phyloP scores from a whole-genome alignment of 1,284 basidiomycete genomes.

The Apiotrichum siamense region DNA sequence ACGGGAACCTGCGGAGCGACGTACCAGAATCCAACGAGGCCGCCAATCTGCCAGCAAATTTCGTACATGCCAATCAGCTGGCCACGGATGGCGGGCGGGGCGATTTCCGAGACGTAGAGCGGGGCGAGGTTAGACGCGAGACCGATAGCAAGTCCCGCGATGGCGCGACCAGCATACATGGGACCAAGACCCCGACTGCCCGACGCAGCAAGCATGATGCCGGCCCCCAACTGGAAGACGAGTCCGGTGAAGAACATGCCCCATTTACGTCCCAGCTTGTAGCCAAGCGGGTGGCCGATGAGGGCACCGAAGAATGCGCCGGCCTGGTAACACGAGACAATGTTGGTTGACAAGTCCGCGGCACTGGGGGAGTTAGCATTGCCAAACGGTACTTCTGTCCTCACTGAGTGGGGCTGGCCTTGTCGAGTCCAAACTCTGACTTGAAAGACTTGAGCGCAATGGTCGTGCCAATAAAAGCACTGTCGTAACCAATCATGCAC shows the following conservation, averaged over 20 bases:
- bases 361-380: constrained; percentile 6
- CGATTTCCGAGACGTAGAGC: constrained; percentile 46
- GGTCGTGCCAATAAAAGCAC: constrained; percentile 32
- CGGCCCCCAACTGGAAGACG: constrained; percentile 40
- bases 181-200: constrained; percentile 22
- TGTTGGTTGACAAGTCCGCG: constrained; percentile 43
- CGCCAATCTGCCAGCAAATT: constrained; percentile 45
- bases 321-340: constrained; percentile 51
- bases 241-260: constrained; percentile 28
- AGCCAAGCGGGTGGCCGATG: constrained; percentile 18
- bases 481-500: constrained; percentile 50
- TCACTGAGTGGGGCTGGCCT: background rate
- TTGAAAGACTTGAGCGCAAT: constrained; percentile 31
- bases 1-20: constrained; percentile 28
- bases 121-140: constrained; percentile 32
- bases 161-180: constrained; percentile 38
- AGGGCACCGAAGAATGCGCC: constrained; percentile 25
- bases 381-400: too few relatives aligned
- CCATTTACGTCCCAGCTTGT: constrained; percentile 28
- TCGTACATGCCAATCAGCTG: constrained; percentile 53
- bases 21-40: constrained; percentile 48
- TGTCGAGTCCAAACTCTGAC: constrained; percentile 23
- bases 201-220: constrained; percentile 34
- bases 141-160: constrained; percentile 39
- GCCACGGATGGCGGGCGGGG: constrained; percentile 43